phyloP scores from a whole-genome alignment of 23 red algal genomes.

The Gracilaria gracilis region DNA sequence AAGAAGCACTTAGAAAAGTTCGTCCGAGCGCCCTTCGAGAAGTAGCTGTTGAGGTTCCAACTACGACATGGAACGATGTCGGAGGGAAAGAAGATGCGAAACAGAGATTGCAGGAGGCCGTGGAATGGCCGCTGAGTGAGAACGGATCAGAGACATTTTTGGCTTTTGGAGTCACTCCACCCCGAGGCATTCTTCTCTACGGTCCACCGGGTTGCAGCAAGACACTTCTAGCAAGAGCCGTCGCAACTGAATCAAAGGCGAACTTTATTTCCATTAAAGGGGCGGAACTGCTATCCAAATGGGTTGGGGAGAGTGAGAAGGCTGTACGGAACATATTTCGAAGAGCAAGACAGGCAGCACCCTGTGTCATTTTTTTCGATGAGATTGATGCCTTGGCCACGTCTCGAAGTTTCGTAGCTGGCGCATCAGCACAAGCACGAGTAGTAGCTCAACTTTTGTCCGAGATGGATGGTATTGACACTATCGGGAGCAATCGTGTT shows the following conservation, averaged over 20 bases:
- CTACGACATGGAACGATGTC: slow-evolving; percentile 85
- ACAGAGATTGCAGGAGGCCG: slow-evolving; percentile 67
- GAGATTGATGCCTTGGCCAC: slow-evolving; percentile 93
- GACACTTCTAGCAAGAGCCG: slow-evolving; percentile 91
- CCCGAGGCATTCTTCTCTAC: slow-evolving; percentile 89
- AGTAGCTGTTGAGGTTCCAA: slow-evolving; percentile 69
- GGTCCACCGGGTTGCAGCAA: slow-evolving; percentile 98
- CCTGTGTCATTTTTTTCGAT: slow-evolving; percentile 98
- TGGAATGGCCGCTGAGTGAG: slow-evolving; percentile 79
- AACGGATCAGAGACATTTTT: slow-evolving; percentile 30
- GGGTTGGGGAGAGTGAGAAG: slow-evolving; percentile 97
- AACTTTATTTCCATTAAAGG: slow-evolving; percentile 94
- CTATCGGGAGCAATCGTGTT: slow-evolving; percentile 39
- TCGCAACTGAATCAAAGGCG: slow-evolving; percentile 81
- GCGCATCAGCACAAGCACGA: slow-evolving; percentile 77
- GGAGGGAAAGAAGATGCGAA: slow-evolving; percentile 84
- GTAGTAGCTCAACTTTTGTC: slow-evolving; percentile 95
- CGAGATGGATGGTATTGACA: slow-evolving; percentile 96
- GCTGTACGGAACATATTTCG: slow-evolving; percentile 90
- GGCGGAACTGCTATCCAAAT: slow-evolving; percentile 94
- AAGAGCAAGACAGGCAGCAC: slow-evolving; percentile 81
- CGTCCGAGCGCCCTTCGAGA: slow-evolving; percentile 81
- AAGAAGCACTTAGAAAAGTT: slow-evolving; percentile 56
- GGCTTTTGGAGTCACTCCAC: slow-evolving; percentile 71
- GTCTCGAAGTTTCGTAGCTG: slow-evolving; percentile 52